Base-by-base conservation (phyloP, 768 basidiomycete species). In the Boletus reticuloceps region DNA sequence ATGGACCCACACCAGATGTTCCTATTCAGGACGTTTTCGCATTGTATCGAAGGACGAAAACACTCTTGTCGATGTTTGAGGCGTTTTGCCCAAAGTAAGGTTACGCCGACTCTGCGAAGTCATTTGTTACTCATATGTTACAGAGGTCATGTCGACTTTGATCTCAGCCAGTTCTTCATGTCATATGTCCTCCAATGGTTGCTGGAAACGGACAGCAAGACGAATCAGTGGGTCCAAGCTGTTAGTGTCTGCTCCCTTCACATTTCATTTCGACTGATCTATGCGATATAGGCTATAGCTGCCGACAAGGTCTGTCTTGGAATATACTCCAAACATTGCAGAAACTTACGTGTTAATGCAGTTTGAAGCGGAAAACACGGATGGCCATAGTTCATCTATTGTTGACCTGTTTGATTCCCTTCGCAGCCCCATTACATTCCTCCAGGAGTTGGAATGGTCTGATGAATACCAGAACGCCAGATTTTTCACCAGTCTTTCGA, bases 341-440 rank as follows among this genome's bases (percentile, higher is more conserved):
- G 17, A 41, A 44, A 38, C 56, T 58, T 27, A 61, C 46, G 44
- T 53, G 45, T 19, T 9, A 8, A 37, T 42, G 27, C n/a, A 89
- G 86, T 92, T 91, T 61, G 80, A 94, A 76, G 79, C 91, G 53
- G 82, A 94, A 74, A 81, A 89, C 56, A 55, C 77, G 12, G 84
- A 91, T 70, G 90, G 90, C 0, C 91, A 95, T 64, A 96, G 93
- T 62, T 94, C 95, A n/a, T 98, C 96, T 0, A 95, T 99, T 51
- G 86, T 94, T 22, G 97, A 99, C 71, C 79, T 99, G 1, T 98
- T 98, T 65, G 94, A 94, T 58, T 97, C 94, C 4, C 79, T 98
- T 51, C 84, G 91, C 48, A 94, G 91, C 62, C 94, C 96, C 0
- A 88, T 94, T 64, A 82, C 83, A 54, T 94, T 97, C 72, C 72